Evolutionary conservation across 1,284 basidiomycete genomes (phyloP), one percentile per base, ranked within the genome.

Genomic region (Cryptococcus hybrid): DNA sequence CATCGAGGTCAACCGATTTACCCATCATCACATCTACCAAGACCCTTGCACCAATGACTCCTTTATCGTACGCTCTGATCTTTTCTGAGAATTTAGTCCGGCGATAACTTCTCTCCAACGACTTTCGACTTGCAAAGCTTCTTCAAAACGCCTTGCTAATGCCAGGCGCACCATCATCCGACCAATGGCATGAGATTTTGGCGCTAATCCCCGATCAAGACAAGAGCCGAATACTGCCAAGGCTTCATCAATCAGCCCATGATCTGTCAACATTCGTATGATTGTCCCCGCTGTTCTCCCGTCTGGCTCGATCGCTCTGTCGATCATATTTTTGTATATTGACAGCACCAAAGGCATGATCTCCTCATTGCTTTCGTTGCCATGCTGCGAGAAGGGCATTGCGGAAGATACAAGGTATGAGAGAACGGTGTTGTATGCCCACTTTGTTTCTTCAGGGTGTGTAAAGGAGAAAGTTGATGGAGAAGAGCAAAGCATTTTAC

Each of bases 81-180:
- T 47, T 50, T 51, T n/a, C 18, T 11, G 35, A 9, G 18, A 13
- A 7, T 7, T 4, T 6, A 1, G 15, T 6, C 13, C 7, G 36
- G n/a, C 24, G 24, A 52, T 35, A 3, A 61, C 39, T 0, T 45
- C 56, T 37, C 68, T 57, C 70, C 69, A 73, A 3, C 18, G 3
- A 13, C 6, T 34, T 50, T 73, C 69, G 1, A 66, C 63, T 5
- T 51, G 47, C 37, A 64, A 58, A 1, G 70, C 70, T 4, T 70
- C 65, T 13, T 55, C 61, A 8, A 52, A 30, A 34, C 64, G 54
- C 6, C 56, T 62, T 0, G 38, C 43, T 1, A 59, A 47, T 1
- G 64, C 64, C 2, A 74, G 62, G 37, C 56, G 56, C 13, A 67
- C 54, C 67, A 75, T 73, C 7, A 75, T 56, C 13, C 63, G 52